phyloP scores from a whole-genome alignment of 768 basidiomycete species.

The Leccinum broughii region DNA sequence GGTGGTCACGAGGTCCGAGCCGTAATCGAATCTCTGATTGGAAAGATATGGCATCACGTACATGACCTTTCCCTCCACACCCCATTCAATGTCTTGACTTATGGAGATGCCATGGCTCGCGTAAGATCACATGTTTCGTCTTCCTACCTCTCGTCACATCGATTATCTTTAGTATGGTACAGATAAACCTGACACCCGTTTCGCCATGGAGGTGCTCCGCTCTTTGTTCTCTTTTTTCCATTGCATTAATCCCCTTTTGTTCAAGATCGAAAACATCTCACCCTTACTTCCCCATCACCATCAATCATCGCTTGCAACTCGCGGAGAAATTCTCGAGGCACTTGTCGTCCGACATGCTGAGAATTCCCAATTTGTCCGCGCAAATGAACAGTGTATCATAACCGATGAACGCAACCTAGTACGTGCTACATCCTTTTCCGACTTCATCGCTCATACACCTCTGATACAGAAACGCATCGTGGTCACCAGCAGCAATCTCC shows the following conservation, averaged over 20 bases:
- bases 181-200: conserved; percentile 93
- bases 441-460: conserved; percentile 10
- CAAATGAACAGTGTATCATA: conserved; percentile 18
- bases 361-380: conserved; percentile 29
- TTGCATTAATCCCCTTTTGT: conserved; percentile 13
- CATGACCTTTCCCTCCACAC: conserved; percentile 61
- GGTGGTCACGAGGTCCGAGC: conserved; percentile 82
- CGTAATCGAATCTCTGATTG: conserved; percentile 74
- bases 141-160: conserved; percentile 16
- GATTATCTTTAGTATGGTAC: conserved; percentile 72
- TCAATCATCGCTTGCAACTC: conserved; percentile 24
- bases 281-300: conserved; percentile 30
- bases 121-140: conserved; percentile 44
- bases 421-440: conserved; percentile 8
- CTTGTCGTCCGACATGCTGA: conserved; percentile 35
- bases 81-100: conserved; percentile 81
- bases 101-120: conserved; percentile 85
- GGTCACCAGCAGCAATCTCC: conserved; percentile 46
- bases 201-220: conserved; percentile 75
- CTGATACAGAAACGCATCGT: conserved; percentile 47
- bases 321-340: conserved; percentile 33
- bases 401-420: conserved; percentile 29
- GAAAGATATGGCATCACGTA: conserved; percentile 71
- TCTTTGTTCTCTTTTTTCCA: conserved; percentile 2
- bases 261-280: conserved; percentile 38